Evolutionary conservation across 2,329 filamentous ascomycete genomes (phyloP), one percentile per base, ranked within the genome.

Genomic region (Zymoseptoria ardabiliae): DNA sequence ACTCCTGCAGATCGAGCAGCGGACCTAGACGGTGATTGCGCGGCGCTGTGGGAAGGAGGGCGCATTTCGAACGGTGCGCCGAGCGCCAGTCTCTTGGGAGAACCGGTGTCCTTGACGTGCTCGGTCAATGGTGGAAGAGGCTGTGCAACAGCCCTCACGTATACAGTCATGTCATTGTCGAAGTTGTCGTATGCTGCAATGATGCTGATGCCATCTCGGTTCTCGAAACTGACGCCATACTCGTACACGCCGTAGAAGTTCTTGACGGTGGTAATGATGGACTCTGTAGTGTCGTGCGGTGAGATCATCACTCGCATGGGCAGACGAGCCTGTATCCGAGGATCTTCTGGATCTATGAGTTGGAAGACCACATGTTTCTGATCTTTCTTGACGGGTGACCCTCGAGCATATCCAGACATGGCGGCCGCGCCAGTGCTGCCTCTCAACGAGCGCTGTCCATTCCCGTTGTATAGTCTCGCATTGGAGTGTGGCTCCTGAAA

Each of bases 221-320:
- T 93, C 77, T 97, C 93, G 71, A 99, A 97, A 77, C 91, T 96
- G 71, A 99, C 88, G 66, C 94, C 92, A 54, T 76, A 86, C 65
- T 93, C 90, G 74, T 97, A 97, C 66, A 99, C 83, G 62, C 94
- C 94, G 73, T 96, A 97, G 78, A 97, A 97, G 80, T 97, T 97
- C 82, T 96, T 97, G 71, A 97, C 93, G 1, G 94, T 97, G 13
- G 91, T 94, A 65, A 97, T 90, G 77, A 99, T 99, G 41, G 92
- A 97, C 73, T 97, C 93, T 21, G 93, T 97, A 56, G 90, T 92
- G 79, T 99, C 94, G 75, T 97, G 92, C 53, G 90, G 90, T 71
- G 88, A 96, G 68, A 99, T 97, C 71, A 95, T 89, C 57, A 93
- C 89, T 70, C 89, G 82, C 84, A 93, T 87, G n/a, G 89, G 89